phyloP scores from a whole-genome alignment of 805 yeast genomes.

The Vanderwaltozyma polyspora region DNA sequence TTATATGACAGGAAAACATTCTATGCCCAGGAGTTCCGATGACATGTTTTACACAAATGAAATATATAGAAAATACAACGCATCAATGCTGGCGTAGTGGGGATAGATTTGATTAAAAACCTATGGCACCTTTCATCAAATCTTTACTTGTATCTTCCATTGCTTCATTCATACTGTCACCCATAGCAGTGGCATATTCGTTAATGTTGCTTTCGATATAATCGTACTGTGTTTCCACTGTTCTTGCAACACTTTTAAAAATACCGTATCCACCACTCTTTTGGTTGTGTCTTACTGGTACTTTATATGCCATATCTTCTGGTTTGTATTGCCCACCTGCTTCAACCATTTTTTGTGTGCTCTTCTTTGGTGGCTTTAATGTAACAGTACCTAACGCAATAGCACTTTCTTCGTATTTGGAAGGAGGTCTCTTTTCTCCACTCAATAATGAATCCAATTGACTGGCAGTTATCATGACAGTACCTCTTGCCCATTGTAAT shows the following conservation, averaged over 20 bases:
- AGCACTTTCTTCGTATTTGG: conserved; percentile 48
- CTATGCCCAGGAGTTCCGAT: too few relatives aligned
- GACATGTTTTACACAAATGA: too few relatives aligned
- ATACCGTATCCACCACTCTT: conserved; percentile 33
- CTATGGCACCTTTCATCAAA: conserved; percentile 42
- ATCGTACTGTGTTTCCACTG: conserved; percentile 42
- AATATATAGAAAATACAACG: too few relatives aligned
- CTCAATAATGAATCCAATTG: conserved; percentile 61
- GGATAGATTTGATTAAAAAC: too few relatives aligned
- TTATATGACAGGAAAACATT: too few relatives aligned
- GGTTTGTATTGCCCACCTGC: conserved; percentile 2
- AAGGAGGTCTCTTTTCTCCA: conserved; percentile 59
- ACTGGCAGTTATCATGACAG: conserved; percentile 43
- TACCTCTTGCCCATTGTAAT: conserved; percentile 78
- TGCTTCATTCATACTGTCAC: conserved; percentile 43
- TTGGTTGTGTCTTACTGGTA: conserved; percentile 35
- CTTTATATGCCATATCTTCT: conserved; percentile 27
- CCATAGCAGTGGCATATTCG: conserved; percentile 44
- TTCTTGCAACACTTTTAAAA: conserved; percentile 30
- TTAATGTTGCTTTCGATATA: conserved; percentile 42
- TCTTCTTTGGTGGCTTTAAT: conserved; percentile 12
- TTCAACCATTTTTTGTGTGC: not conserved
- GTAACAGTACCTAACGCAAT: conserved; percentile 38
- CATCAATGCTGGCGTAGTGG: too few relatives aligned
- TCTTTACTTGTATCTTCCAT: conserved; percentile 40